Base-by-base conservation (phyloP, 140 eudicot species). In the Bidens hawaiensis region DNA sequence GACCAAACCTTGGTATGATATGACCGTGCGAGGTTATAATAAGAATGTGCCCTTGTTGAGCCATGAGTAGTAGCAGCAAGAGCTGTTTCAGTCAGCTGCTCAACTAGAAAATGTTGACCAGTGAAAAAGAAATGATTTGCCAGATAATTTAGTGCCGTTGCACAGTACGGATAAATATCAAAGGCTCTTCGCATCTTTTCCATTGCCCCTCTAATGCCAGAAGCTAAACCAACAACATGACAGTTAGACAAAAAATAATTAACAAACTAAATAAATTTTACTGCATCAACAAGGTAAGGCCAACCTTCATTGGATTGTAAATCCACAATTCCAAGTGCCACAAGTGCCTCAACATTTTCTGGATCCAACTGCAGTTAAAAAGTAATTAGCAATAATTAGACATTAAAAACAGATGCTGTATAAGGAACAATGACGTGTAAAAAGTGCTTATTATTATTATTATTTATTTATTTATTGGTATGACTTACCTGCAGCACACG, bases 91-190 rank as follows among this genome's bases (percentile, higher is more conserved):
- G 99, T 94, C 80, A 94, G 74, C 53, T 88, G 97, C 68, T 94
- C 97, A 47, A 94, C 99, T 42, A 94, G 83, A 74, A 88, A 88
- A 79, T 94, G 99, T 59, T 94, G 99, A 42, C 99, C 99, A 14
- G 99, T 94, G 76, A 94, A 94, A 75, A 94, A 94, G 76, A 83
- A 88, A 84, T 94, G 99, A 63, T 94, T 88, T n/a, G 99, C 99
- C 57, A 94, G 83, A 83, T 94, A 94, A 79, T 94, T 94, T 51
- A 94, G 79, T 3, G 99, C 77, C 23, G 78, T 82, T 40, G 97
- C 94, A 77, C 93, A 88, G 26, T 94, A 88, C 3, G 99, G 99
- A 74, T 88, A 94, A 14, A 88, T 79, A 67, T 88, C 99, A 50
- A 94, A 94, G 68, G 99, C 99, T 60, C 75, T 76, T 65, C 82